These are phyloP conservation scores for Raphanus hybrid DNA, from an alignment of 441 rosid genomes.

Conservation along the genomic window DNA sequence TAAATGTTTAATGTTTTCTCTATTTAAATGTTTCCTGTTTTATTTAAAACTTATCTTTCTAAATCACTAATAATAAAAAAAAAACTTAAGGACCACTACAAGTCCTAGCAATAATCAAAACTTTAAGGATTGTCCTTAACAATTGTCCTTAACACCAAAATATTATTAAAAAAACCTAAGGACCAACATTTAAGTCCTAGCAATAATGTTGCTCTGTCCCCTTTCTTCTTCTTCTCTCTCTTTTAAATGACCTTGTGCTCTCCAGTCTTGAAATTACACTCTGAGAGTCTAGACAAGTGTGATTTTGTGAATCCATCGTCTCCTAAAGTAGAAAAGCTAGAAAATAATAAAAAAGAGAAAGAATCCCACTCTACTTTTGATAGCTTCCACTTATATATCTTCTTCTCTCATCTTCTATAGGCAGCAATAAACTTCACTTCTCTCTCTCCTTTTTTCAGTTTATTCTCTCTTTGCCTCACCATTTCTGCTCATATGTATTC, in stretches of 20 bases:
- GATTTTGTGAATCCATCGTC: constrained; percentile 28
- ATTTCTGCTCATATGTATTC: constrained; percentile 18
- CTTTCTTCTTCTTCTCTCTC: constrained; percentile 38
- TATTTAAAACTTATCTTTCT: too few species aligned
- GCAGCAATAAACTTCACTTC: constrained; percentile 22
- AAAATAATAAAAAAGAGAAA: constrained; percentile 11
- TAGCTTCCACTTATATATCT: constrained; percentile 41
- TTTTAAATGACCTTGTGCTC: constrained; percentile 23
- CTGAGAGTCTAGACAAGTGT: constrained; percentile 33
- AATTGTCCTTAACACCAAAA: too few species aligned
- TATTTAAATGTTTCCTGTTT: too few species aligned
- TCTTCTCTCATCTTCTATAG: constrained; percentile 25
- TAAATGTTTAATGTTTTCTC: too few species aligned
- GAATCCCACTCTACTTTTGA: constrained; percentile 24
- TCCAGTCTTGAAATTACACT: constrained; percentile 29
- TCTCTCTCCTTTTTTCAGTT: constrained; percentile 18
- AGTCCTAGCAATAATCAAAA: too few species aligned
- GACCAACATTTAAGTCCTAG: too few species aligned
- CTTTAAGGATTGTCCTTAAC: too few species aligned
- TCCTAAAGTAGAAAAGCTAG: constrained; percentile 38
- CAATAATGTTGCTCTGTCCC: too few species aligned
- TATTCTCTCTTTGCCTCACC: constrained; percentile 39
- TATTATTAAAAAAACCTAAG: too few species aligned
- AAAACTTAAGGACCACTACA: too few species aligned
- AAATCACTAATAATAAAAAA: too few species aligned